phyloP scores from a whole-genome alignment of 345 rosid species.

The Arabidopsis arenosa region DNA sequence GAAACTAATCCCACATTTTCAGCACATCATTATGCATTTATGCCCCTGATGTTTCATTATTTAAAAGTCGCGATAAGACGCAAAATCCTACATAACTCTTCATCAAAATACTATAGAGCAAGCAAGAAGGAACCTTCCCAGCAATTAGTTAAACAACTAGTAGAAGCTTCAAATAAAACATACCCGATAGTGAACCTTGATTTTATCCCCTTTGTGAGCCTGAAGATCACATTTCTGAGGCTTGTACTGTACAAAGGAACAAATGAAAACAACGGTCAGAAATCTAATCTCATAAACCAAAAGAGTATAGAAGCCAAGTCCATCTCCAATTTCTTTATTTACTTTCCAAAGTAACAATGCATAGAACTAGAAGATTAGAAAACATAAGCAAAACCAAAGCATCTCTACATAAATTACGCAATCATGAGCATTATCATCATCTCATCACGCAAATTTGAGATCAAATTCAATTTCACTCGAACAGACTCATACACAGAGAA shows the following conservation, averaged over 20 bases:
- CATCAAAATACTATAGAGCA: neutral
- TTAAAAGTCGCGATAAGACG: neutral
- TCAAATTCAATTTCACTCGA: neutral
- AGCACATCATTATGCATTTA: neutral
- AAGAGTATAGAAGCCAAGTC: neutral
- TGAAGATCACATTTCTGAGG: slow-evolving; percentile 76
- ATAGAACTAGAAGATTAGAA: neutral
- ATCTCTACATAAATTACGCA: neutral
- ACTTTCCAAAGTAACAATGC: neutral
- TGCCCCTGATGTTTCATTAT: neutral
- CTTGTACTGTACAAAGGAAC: slow-evolving; percentile 55
- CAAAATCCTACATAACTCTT: neutral
- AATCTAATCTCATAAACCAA: neutral
- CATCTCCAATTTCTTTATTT: neutral
- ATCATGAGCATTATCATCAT: neutral
- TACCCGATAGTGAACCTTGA: slow-evolving; percentile 93
- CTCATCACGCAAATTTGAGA: neutral
- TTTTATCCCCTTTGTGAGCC: slow-evolving; percentile 91
- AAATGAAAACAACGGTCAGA: neutral
- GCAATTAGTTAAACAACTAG: slow-evolving; percentile 3
- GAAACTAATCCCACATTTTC: neutral
- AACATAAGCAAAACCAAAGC: slow-evolving; percentile 3
- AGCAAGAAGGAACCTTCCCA: neutral
- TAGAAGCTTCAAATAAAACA: slow-evolving; percentile 40
- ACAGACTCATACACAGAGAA: slow-evolving; percentile 5